Evolutionary conservation across 139 green algal genomes (phyloP).

Genomic region (Monoraphidium neglectum): DNA sequence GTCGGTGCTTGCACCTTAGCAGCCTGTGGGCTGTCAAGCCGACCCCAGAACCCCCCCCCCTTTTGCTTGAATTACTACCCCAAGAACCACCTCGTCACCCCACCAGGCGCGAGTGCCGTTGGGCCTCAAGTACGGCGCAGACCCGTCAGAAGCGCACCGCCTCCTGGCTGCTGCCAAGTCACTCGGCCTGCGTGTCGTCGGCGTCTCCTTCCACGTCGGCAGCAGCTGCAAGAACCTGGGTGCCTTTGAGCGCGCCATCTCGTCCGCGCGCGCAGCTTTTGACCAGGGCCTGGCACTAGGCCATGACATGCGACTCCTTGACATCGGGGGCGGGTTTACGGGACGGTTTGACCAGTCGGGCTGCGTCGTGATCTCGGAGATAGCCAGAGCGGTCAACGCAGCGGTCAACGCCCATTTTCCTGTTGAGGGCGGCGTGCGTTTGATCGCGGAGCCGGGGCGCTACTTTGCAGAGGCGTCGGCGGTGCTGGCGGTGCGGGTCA

Average conservation of each 20-base stretch:
- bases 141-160: conserved; percentile 27
- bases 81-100: neutral
- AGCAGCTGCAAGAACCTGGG: conserved; percentile 72
- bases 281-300: conserved; percentile 37
- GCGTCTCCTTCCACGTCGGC: conserved; percentile 96
- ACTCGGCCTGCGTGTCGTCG: conserved; percentile 58
- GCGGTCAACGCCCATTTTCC: conserved; percentile 88
- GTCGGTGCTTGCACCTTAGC: too few relatives aligned
- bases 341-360: conserved; percentile 51
- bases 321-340: conserved; percentile 60
- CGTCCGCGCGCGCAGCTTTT: conserved; percentile 44
- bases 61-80: neutral
- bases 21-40: too few relatives aligned
- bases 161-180: conserved; percentile 35
- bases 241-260: conserved; percentile 78
- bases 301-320: conserved; percentile 50
- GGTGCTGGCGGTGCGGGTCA: conserved; percentile 79
- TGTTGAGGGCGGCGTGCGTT: conserved; percentile 45
- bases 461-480: conserved; percentile 93
- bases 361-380: conserved; percentile 53
- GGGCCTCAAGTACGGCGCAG: conserved; percentile 52
- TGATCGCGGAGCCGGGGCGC: conserved; percentile 95
- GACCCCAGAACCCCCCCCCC: too few relatives aligned
- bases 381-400: conserved; percentile 59
- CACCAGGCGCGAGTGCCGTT: conserved; percentile 27